These are phyloP conservation scores for Limnanthes douglasii DNA, from an alignment of 345 rosid species.

Conservation along the genomic window DNA sequence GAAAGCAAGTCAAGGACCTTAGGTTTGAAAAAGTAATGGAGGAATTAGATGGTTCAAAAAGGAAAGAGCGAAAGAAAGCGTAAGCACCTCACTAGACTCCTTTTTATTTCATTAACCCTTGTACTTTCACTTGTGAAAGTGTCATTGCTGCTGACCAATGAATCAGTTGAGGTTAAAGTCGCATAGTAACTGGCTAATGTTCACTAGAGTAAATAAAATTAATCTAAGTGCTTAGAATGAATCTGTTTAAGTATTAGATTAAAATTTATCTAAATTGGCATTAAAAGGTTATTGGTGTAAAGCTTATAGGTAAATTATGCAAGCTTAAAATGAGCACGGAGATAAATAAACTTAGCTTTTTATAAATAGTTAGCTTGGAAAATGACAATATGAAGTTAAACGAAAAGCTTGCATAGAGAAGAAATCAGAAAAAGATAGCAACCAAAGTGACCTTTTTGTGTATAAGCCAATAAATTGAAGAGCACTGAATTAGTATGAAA, in stretches of 20 bases:
- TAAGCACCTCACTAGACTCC: conserved; percentile 8
- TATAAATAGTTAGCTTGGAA: too few relatives aligned
- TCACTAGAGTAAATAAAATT: neutral
- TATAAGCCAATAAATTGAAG: too few relatives aligned
- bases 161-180: neutral
- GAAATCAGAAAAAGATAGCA: too few relatives aligned
- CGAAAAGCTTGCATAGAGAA: too few relatives aligned
- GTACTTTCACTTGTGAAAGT: neutral
- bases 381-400: too few relatives aligned
- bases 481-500: too few relatives aligned
- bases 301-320: too few relatives aligned
- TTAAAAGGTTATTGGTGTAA: too few relatives aligned
- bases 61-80: conserved; percentile 62
- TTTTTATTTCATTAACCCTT: neutral
- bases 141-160: neutral
- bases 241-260: neutral
- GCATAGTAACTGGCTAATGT: neutral
- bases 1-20: conserved; percentile 46
- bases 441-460: too few relatives aligned
- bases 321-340: too few relatives aligned
- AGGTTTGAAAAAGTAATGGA: conserved; percentile 34
- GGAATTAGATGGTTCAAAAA: conserved; percentile 24
- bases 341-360: too few relatives aligned
- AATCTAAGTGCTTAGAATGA: neutral
- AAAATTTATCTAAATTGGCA: neutral